Percentiles rank a stretch among this genome's conserved stretches.
These are phyloP conservation scores for Penicillium cosmopolitanum DNA, from an alignment of 495 filamentous ascomycete species.

Conservation along the genomic window DNA sequence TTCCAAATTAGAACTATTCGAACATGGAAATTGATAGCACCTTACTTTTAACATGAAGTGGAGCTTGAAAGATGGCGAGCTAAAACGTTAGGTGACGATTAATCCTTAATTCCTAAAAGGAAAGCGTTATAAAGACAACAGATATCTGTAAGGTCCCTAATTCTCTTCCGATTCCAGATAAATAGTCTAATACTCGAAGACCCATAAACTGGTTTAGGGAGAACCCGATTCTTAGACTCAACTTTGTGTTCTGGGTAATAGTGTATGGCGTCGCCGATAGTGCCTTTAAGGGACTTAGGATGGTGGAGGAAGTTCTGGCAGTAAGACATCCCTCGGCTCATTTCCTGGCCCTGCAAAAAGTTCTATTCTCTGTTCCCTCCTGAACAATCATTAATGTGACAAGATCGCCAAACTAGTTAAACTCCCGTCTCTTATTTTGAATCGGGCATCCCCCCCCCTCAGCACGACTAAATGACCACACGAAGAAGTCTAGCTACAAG, in stretches of 20 bases:
- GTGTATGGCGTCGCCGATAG: constrained; percentile 24
- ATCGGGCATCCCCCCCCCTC: too few species aligned
- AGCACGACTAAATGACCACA: too few species aligned
- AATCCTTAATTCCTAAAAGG: constrained; percentile 29
- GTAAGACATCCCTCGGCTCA: constrained; percentile 18
- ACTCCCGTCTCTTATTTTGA: too few species aligned
- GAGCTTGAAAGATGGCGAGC: constrained; percentile 4
- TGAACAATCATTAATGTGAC: too few species aligned
- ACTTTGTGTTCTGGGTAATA: constrained; percentile 28
- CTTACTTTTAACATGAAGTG: constrained; percentile 26
- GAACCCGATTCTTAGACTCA: constrained; percentile 22
- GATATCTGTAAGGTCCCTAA: constrained; percentile 16
- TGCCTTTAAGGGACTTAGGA: constrained; percentile 25
- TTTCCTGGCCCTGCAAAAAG: too few species aligned
- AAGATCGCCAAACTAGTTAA: too few species aligned
- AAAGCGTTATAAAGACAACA: constrained; percentile 17
- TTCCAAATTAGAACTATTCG: too few species aligned
- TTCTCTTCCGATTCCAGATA: not conserved
- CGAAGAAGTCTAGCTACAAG: too few species aligned
- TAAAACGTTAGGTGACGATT: constrained; percentile 30
- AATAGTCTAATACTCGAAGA: constrained; percentile 7
- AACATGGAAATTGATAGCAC: constrained; percentile 15
- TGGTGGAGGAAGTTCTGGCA: constrained; percentile 21
- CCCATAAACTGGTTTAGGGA: constrained; percentile 29
- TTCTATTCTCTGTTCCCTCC: too few species aligned